A percentile compares a stretch with the other conserved stretches of the same genome.
These are phyloP conservation scores for Linderina pennispora DNA, from an alignment of 192 early-diverging fungal species.

Conservation along the genomic window DNA sequence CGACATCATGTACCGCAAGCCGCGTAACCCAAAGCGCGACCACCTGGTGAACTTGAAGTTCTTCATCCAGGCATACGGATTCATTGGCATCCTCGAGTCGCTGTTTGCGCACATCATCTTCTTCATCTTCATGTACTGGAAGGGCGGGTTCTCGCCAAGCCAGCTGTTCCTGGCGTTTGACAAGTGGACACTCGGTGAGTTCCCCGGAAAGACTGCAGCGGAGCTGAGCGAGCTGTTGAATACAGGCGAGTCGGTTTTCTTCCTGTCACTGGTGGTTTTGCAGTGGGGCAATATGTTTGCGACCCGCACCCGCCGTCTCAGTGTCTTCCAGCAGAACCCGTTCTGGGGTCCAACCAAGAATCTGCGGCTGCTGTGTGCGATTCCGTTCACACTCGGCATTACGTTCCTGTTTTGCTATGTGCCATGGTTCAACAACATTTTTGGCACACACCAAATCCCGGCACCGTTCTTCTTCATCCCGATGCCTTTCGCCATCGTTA, in stretches of 20 bases:
- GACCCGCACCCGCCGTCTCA: conserved; percentile 7
- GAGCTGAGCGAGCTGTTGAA: conserved; percentile 33
- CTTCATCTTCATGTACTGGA: conserved; percentile 50
- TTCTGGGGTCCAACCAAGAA: conserved; percentile 10
- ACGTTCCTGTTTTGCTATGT: conserved; percentile 29
- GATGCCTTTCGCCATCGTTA: conserved; percentile 43
- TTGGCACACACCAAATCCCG: conserved; percentile 50
- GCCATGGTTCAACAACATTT: conserved; percentile 38
- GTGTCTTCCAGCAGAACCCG: conserved; percentile 5
- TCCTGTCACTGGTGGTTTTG: conserved; percentile 29
- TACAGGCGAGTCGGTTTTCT: conserved; percentile 58
- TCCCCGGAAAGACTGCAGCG: conserved; percentile 27
- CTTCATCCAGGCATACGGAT: conserved; percentile 61
- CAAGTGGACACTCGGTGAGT: conserved; percentile 41
- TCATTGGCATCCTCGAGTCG: conserved; percentile 60
- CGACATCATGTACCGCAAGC: conserved; percentile 58
- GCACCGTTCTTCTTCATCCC: conserved; percentile 57
- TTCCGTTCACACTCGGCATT: conserved; percentile 26
- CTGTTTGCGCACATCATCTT: conserved; percentile 58
- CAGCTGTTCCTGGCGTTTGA: conserved; percentile 45
- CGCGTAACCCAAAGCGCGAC: conserved; percentile 61
- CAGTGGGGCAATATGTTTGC: conserved; percentile 8
- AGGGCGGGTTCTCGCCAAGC: conserved; percentile 47
- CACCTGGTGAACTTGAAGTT: conserved; percentile 54
- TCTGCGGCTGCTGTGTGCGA: conserved; percentile 22